Evolutionary conservation across 108 stramenopile genomes (phyloP), one percentile per base, ranked within the genome.

Genomic region (Nitzschia sp.): DNA sequence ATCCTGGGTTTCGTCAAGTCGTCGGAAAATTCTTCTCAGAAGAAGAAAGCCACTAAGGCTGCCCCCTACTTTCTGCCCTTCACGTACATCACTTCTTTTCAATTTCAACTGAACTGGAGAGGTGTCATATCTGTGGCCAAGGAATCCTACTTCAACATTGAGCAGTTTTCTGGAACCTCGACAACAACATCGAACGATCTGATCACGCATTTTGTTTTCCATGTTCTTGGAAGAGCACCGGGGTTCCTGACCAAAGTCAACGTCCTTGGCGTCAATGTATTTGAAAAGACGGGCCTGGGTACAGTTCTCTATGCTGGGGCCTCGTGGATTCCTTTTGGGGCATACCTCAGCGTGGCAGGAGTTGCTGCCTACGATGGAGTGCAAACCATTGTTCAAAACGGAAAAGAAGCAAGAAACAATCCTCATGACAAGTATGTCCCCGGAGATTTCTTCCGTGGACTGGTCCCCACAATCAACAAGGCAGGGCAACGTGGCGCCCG

Each of bases 261-360:
- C 14, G 10, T 65, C 37, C n/a, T 65, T 34, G 64, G 64, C 11
- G 51, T 65, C 25, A 53, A 65, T 65, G 51, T 65, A 44, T 34
- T 43, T 11, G 64, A 65, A 19, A 53, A 38, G 24, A 40, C 42
- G 20, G 64, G 64, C 9, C 24, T 53, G 10, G 64, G 10, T 34
- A 52, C 51, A 10, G 64, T 22, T 9, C n/a, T 65, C 1, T 34
- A 24, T 1, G 50, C 52, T 34, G 64, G 64, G 10, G 50, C 51
- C 3, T 38, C 26, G 11, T 52, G 26, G 20, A 44, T 53, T 39
- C 64, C 64, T 7, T 40, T 40, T 38, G 64, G 64, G 1, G 29
- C 51, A 44, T 65, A 52, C 37, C 12, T 65, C 34, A 11, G 17
- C 3, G 2, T 65, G 3, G 64, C 17, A 8, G 64, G 41, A 5